Evolutionary conservation across 257 asterid genomes (phyloP).

Genomic region (Petrea volubilis): DNA sequence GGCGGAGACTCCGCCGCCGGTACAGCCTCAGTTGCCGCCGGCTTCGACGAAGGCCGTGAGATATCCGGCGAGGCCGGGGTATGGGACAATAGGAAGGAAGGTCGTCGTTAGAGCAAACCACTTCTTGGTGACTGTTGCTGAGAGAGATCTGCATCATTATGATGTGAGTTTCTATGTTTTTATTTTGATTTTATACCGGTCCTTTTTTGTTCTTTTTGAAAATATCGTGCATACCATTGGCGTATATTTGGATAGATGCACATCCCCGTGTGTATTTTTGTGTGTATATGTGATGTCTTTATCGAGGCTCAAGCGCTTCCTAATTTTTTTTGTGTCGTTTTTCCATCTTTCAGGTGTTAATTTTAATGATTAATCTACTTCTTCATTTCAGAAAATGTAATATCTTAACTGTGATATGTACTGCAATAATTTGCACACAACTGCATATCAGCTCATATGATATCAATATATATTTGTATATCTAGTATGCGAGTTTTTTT

Average conservation of each 20-base stretch:
- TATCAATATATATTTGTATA: no score
- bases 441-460: no score
- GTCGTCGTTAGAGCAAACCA: constrained; percentile 60
- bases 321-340: no score
- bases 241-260: neutral
- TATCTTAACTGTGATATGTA: no score
- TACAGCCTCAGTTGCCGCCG: constrained; percentile 37
- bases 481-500: no score
- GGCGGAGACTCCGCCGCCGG: constrained; percentile 6
- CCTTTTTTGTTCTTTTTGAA: neutral
- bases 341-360: no score
- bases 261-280: neutral
- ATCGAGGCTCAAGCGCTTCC: no score
- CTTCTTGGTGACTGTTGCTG: constrained; percentile 54
- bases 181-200: neutral
- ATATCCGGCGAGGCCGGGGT: constrained; percentile 59
- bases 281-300: no score
- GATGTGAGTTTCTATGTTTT: constrained; percentile 46
- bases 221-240: neutral
- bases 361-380: no score
- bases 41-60: constrained; percentile 49
- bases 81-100: constrained; percentile 39
- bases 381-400: no score
- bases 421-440: no score
- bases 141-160: constrained; percentile 62